Conservation (phyloP, 768 basidiomycete genomes). For the Podaxis sp. region DNA sequence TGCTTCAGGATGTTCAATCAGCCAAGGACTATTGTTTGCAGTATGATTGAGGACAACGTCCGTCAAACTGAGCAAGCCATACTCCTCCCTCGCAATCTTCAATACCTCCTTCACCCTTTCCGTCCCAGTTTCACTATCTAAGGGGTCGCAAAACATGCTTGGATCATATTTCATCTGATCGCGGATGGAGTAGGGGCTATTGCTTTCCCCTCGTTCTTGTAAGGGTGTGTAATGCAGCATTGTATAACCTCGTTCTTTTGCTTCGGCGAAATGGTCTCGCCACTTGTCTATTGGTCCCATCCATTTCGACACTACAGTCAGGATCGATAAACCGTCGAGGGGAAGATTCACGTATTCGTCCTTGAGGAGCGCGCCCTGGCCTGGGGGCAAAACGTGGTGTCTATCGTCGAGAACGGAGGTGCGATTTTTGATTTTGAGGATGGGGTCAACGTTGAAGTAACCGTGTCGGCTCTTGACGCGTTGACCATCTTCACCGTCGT, state of each 20-base stretch:
- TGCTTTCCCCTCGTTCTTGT: constrained; percentile 85
- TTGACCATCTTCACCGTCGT: constrained; percentile 63
- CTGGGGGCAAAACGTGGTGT: constrained; percentile 49
- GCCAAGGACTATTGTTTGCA: constrained; percentile 90
- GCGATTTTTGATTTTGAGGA: constrained; percentile 74
- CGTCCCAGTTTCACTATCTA: constrained; percentile 48
- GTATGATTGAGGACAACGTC: constrained; percentile 99
- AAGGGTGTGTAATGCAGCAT: constrained; percentile 98
- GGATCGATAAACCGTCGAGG: constrained; percentile 83
- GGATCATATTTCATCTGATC: constrained; percentile 84
- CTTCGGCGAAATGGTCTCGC: constrained; percentile 79
- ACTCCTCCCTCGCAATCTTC: constrained; percentile 74
- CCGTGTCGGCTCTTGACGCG: constrained; percentile 84
- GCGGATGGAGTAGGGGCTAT: constrained; percentile 92
- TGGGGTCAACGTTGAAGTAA: constrained; percentile 95
- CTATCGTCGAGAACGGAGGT: constrained; percentile 67
- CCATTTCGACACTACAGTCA: constrained; percentile 97
- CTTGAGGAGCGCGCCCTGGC: constrained; percentile 52
- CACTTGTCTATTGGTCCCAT: constrained; percentile 86
- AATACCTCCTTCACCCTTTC: constrained; percentile 64
- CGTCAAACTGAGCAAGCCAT: constrained; percentile 85
- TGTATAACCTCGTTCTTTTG: constrained; percentile 89
- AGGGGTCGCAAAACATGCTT: constrained; percentile 55
- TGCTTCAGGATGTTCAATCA: constrained; percentile 92
- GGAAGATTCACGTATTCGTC: constrained; percentile 66